A percentile compares a stretch with the other conserved stretches of the same genome.
Evolutionary conservation across 805 yeast genomes (phyloP).

Genomic region (Komagataella mondaviorum): DNA sequence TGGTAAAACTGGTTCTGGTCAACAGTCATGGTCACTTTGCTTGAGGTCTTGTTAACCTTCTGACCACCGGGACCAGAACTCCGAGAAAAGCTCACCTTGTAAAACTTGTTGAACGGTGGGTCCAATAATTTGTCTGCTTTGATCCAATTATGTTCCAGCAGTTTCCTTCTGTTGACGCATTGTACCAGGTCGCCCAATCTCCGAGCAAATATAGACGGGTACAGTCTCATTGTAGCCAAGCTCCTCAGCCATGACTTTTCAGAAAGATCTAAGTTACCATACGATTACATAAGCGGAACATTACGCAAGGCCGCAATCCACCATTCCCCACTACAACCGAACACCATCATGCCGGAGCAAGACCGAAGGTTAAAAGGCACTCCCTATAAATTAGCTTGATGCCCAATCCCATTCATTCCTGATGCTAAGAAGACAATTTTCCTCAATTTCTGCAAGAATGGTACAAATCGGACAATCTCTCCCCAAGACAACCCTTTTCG

Average conservation of each 20-base stretch:
- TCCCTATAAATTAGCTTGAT: background rate
- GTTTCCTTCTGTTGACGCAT: background rate
- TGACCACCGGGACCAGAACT: constrained; percentile 52
- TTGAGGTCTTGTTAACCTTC: constrained; percentile 43
- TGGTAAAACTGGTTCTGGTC: background rate
- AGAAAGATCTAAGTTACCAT: background rate
- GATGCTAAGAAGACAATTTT: background rate
- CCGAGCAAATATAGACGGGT: background rate
- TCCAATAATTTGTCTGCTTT: background rate
- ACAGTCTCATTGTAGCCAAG: background rate
- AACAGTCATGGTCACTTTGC: constrained; percentile 22
- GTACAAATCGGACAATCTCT: background rate
- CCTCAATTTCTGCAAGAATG: background rate
- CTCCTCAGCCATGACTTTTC: background rate
- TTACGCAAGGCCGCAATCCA: background rate
- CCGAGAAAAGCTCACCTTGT: constrained; percentile 29
- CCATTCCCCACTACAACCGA: background rate
- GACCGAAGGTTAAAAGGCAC: background rate
- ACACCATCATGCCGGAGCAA: background rate
- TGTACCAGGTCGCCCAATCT: background rate
- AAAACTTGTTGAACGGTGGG: background rate
- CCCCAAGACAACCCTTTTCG: background rate
- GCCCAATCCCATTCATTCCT: background rate
- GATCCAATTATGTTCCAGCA: background rate
- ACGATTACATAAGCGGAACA: background rate